These are phyloP conservation scores for Trypanosoma vivax DNA, from an alignment of 208 protist genomes.

Conservation along the genomic window DNA sequence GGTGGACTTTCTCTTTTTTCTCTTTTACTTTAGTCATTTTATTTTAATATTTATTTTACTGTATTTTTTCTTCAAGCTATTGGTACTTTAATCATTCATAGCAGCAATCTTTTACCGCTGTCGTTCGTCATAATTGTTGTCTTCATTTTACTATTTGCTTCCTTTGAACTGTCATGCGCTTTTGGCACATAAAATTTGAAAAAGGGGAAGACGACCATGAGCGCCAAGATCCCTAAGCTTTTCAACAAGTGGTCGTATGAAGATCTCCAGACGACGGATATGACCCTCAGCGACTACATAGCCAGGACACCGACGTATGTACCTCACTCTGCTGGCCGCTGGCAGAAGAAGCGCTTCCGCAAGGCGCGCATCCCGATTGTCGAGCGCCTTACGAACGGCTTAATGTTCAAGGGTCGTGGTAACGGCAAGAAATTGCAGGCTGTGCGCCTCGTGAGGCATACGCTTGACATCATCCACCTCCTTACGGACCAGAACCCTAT, in stretches of 20 bases:
- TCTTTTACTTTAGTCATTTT: not conserved
- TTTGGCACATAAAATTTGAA: too few relatives aligned
- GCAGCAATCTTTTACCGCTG: conserved; percentile 1
- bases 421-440: conserved; percentile 99
- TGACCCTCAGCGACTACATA: conserved; percentile 97
- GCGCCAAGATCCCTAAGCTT: conserved; percentile 73
- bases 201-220: conserved; percentile 28
- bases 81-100: not conserved
- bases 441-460: conserved; percentile 97
- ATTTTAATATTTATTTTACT: not conserved
- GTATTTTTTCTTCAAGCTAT: not conserved
- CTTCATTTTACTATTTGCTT: conserved; percentile 6
- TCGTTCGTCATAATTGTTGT: not conserved
- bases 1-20: not conserved
- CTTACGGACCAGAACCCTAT: conserved; percentile 99
- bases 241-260: conserved; percentile 91
- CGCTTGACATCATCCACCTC: conserved; percentile 99
- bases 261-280: conserved; percentile 72
- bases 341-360: conserved; percentile 97
- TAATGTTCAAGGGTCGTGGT: conserved; percentile 99
- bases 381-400: conserved; percentile 94
- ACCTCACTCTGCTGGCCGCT: conserved; percentile 98
- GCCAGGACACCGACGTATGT: conserved; percentile 93
- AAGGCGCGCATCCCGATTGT: conserved; percentile 96
- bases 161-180: not conserved